Evolutionary conservation across 805 yeast genomes (phyloP), one percentile per base, ranked within the genome.

Genomic region (Metschnikowia gruessii): DNA sequence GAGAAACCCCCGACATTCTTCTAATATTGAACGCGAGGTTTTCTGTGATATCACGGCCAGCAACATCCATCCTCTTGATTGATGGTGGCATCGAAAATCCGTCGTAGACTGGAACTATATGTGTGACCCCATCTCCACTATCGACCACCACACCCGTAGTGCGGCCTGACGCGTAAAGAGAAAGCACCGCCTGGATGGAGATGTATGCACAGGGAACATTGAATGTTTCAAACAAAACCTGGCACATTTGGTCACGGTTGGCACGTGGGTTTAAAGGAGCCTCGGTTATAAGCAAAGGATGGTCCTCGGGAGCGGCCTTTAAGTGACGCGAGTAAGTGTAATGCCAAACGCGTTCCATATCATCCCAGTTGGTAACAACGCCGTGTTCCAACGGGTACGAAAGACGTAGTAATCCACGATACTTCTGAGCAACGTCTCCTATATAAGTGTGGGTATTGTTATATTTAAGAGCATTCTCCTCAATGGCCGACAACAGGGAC

Each of bases 71-170:
- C 45, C 97, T 66, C 62, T 79, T 78, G 19, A 87, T 80, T 2
- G 91, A 81, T 2, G 83, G 74, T 0, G 91, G 83, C 13, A 91
- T 62, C 11, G 91, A 75, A 63, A 88, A 91, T 4, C 98, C 98
- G 50, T 89, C 90, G 64, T 81, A 92, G 0, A 92, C 88, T 0
- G 97, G 97, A 2, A 89, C 95, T 8, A 86, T 75, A 58, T 87
- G 91, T 33, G 87, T 79, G 21, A 89, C 95, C 4, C 97, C 97
- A 63, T 91, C 97, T 4, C 97, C 97, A n/a, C 85, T 79, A 60
- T 91, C 97, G 11, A 92, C 60, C 2, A 88, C 95, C 32, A 88
- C 78, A 1, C 97, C 98, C 0, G 96, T 90, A 7, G 97, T 91
- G 54, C 88, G 70, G 0, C 97, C 98, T 4, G 87, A 77, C 0